phyloP scores from a whole-genome alignment of 768 basidiomycete genomes.

The Rhodotorula babjevae region DNA sequence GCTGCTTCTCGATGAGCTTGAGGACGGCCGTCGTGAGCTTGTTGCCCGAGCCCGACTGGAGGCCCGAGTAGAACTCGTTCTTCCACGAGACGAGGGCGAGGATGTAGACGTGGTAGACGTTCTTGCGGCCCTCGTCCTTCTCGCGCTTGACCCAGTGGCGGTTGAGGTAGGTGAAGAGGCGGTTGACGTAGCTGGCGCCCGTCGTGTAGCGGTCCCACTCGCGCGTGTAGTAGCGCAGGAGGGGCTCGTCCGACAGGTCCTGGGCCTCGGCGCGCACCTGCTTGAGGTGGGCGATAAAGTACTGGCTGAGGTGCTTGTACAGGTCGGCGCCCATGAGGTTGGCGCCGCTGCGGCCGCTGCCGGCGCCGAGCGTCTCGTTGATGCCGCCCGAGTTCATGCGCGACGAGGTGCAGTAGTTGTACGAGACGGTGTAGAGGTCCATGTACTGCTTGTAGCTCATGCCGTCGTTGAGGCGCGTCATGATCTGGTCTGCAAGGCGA shows the following conservation, averaged over 20 bases:
- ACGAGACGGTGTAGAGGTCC: conserved; percentile 77
- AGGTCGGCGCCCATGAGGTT: conserved; percentile 96
- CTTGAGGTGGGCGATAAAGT: conserved; percentile 78
- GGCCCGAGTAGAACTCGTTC: conserved; percentile 75
- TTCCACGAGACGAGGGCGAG: conserved; percentile 97
- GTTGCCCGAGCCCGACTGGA: conserved; percentile 67
- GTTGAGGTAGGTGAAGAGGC: conserved; percentile 94
- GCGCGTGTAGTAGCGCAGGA: conserved; percentile 80
- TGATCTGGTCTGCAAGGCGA: conserved; percentile 32
- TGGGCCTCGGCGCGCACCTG: conserved; percentile 62
- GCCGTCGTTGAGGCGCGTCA: conserved; percentile 42
- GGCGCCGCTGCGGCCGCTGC: conserved; percentile 55
- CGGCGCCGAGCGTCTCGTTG: conserved; percentile 41
- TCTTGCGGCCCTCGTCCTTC: conserved; percentile 91
- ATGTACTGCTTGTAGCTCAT: conserved; percentile 44
- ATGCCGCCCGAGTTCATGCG: conserved; percentile 47
- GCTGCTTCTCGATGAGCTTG: conserved; percentile 81
- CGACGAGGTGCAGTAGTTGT: conserved; percentile 94
- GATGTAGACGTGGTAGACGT: conserved; percentile 92
- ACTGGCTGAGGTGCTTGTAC: conserved; percentile 88
- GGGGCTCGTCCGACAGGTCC: conserved; percentile 72
- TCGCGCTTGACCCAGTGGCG: conserved; percentile 99
- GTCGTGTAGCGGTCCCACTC: conserved; percentile 98
- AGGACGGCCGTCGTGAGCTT: conserved; percentile 84
- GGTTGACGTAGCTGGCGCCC: conserved; percentile 94